Conservation (phyloP, 768 basidiomycete genomes). For the Serendipita sp. region DNA sequence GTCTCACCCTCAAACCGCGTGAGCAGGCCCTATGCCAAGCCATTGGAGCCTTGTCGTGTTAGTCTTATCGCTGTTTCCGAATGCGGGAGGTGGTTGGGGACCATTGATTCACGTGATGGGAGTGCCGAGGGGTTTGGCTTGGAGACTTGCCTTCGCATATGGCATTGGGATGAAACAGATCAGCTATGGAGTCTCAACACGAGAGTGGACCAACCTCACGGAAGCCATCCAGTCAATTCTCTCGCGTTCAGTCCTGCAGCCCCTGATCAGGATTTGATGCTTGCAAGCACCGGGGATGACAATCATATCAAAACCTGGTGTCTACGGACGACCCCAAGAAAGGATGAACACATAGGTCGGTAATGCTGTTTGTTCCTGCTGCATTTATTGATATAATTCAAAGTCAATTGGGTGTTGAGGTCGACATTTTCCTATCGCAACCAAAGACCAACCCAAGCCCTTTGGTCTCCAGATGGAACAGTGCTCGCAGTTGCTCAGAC, state of each 20-base stretch:
- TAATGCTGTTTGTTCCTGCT: not conserved
- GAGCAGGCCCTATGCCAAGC: constrained; percentile 61
- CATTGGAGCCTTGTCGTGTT: constrained; percentile 58
- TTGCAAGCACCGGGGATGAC: constrained; percentile 65
- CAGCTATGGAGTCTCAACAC: constrained; percentile 66
- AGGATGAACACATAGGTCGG: not conserved
- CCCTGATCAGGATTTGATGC: constrained; percentile 21
- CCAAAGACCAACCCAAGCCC: constrained; percentile 44
- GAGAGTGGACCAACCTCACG: constrained; percentile 79
- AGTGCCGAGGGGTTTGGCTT: constrained; percentile 40
- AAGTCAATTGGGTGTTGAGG: constrained; percentile 68
- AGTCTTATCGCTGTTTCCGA: constrained; percentile 49
- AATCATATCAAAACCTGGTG: constrained; percentile 71
- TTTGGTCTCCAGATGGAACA: constrained; percentile 79
- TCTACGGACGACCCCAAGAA: constrained; percentile 14
- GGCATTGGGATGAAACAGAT: constrained; percentile 61
- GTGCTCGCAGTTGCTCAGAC: constrained; percentile 62
- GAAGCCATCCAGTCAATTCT: constrained; percentile 38
- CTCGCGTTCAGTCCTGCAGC: constrained; percentile 48
- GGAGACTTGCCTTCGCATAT: constrained; percentile 76
- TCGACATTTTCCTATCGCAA: constrained; percentile 54
- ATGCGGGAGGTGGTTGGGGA: constrained; percentile 81
- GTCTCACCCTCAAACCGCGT: constrained; percentile 87
- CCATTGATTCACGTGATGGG: constrained; percentile 58
- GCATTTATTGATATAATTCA: not conserved